A percentile compares a stretch with the other conserved stretches of the same genome.
Evolutionary conservation across 306 rosid genomes (phyloP).

Genomic region (Casuarina glauca): DNA sequence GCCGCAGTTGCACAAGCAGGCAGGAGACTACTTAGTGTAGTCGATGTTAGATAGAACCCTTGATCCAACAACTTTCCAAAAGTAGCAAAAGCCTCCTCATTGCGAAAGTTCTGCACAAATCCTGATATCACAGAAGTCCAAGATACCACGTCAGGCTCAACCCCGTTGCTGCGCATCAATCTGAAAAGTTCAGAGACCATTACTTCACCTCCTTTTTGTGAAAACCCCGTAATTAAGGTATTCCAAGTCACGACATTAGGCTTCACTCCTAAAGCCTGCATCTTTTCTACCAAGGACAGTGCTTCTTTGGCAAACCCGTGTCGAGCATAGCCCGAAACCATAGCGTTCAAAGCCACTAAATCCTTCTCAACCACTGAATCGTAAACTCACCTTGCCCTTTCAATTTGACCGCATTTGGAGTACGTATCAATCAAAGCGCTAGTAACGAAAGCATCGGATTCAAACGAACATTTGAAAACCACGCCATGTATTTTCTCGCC

Average conservation of each 20-base stretch:
- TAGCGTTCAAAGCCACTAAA: conserved; percentile 73
- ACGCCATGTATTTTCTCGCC: conserved; percentile 62
- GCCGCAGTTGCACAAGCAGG: conserved; percentile 74
- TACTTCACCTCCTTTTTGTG: conserved; percentile 55
- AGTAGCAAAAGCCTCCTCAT: conserved; percentile 55
- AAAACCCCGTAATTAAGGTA: conserved; percentile 66
- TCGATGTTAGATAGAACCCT: conserved; percentile 67
- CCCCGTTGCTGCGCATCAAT: conserved; percentile 48
- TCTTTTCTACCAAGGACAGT: conserved; percentile 48
- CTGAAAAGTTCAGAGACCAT: conserved; percentile 53
- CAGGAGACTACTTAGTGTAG: conserved; percentile 67
- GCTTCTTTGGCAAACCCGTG: conserved; percentile 57
- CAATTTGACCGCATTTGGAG: conserved; percentile 51
- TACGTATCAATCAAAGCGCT: conserved; percentile 74
- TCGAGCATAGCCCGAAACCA: conserved; percentile 70
- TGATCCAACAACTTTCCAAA: conserved; percentile 58
- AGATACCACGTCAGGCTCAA: conserved; percentile 75
- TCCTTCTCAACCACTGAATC: conserved; percentile 63
- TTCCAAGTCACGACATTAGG: conserved; percentile 84
- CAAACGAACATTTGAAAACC: conserved; percentile 53
- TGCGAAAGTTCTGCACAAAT: conserved; percentile 65
- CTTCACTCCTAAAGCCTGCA: conserved; percentile 40
- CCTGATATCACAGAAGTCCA: conserved; percentile 93
- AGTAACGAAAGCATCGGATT: conserved; percentile 56
- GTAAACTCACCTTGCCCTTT: conserved; percentile 55